Percentiles rank a stretch among this genome's conserved stretches.
phyloP scores from a whole-genome alignment of 1,284 basidiomycete species.

The Xerocomus subilludens region DNA sequence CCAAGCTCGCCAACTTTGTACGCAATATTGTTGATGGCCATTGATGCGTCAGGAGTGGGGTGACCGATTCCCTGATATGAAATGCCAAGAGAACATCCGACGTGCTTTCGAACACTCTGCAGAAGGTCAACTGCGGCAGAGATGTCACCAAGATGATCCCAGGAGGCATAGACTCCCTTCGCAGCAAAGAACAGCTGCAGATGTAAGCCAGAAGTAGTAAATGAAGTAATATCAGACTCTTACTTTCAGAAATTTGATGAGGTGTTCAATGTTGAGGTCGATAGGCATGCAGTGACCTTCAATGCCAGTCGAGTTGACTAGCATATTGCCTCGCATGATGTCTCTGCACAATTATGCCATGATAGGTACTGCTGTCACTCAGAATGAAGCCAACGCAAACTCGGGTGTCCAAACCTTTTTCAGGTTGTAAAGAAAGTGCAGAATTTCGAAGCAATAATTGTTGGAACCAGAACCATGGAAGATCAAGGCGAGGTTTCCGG shows the following conservation, averaged over 20 bases:
- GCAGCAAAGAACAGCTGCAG: neutral
- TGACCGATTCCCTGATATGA: conserved; percentile 46
- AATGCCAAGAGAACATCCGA: conserved; percentile 30
- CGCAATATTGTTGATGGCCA: conserved; percentile 37
- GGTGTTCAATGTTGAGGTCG: conserved; percentile 47
- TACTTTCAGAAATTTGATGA: conserved; percentile 27
- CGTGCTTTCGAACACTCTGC: conserved; percentile 42
- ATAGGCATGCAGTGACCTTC: conserved; percentile 44
- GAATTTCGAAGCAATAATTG: conserved; percentile 51
- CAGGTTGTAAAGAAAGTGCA: conserved; percentile 47
- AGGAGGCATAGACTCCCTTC: neutral
- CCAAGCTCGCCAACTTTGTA: conserved; percentile 33
- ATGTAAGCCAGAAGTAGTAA: neutral
- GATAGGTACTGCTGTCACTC: no score
- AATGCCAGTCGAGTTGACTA: conserved; percentile 44
- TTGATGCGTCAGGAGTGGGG: conserved; percentile 32
- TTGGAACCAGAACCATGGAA: conserved; percentile 48
- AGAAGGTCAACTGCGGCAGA: conserved; percentile 44
- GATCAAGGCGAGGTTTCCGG: conserved; percentile 44
- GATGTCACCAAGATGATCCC: conserved; percentile 45
- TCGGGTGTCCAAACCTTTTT: conserved; percentile 47
- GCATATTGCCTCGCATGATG: conserved; percentile 45
- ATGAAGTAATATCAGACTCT: neutral
- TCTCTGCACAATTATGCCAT: conserved; percentile 32
- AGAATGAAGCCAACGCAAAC: conserved; percentile 36